phyloP scores from a whole-genome alignment of 1,284 basidiomycete species.

The Ceratobasidium sp. region DNA sequence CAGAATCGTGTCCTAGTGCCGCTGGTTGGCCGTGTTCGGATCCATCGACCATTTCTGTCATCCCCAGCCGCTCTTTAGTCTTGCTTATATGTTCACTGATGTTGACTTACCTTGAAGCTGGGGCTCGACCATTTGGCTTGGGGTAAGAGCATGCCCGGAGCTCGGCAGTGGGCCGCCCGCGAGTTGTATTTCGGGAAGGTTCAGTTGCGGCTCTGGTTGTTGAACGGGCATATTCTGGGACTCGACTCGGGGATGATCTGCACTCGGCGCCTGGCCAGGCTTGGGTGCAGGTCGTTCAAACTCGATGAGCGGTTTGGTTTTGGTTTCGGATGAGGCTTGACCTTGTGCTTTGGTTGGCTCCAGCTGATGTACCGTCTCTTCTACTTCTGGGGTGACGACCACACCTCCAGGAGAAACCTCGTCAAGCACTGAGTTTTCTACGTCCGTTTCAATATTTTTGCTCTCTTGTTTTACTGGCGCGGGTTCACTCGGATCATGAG shows the following conservation, averaged over 20 bases:
- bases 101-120: not conserved
- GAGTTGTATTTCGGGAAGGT: not conserved
- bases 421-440: too few species aligned
- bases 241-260: not conserved
- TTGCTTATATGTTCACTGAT: not conserved
- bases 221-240: not conserved
- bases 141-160: not conserved
- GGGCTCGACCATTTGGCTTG: not conserved
- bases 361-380: not conserved
- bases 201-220: not conserved
- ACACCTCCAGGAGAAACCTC: too few species aligned
- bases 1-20: not conserved
- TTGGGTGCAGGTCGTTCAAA: not conserved
- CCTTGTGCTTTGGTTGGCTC: not conserved
- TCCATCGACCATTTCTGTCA: not conserved
- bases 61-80: not conserved
- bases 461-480: too few species aligned
- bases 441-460: too few species aligned
- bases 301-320: not conserved
- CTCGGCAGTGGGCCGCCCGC: not conserved
- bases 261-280: not conserved
- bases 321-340: not conserved
- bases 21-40: not conserved
- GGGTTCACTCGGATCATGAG: too few species aligned
- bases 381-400: too few species aligned